phyloP scores from a whole-genome alignment of 2,329 filamentous ascomycete genomes.

The Pleurostoma richardsiae region DNA sequence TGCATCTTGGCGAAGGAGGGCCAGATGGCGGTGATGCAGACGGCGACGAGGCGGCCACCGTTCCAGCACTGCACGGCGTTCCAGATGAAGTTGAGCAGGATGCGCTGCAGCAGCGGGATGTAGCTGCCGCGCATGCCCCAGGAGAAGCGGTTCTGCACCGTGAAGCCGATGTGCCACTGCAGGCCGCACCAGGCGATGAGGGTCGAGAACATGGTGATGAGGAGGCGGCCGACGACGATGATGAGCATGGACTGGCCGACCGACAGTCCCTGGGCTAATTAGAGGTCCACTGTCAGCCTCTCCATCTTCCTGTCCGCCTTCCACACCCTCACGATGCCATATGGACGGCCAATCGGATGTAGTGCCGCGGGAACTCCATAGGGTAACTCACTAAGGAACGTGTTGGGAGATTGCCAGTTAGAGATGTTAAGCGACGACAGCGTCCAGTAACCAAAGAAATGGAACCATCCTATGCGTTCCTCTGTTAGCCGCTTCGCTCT shows the following conservation, averaged over 20 bases:
- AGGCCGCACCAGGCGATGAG: slow-evolving; percentile 41
- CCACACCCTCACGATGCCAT: no score
- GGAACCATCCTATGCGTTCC: slow-evolving; percentile 7
- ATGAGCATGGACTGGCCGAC: slow-evolving; percentile 40
- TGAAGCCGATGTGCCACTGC: slow-evolving; percentile 45
- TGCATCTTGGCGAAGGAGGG: slow-evolving; percentile 35
- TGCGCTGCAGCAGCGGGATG: slow-evolving; percentile 39
- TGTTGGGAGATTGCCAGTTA: slow-evolving; percentile 37
- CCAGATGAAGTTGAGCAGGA: slow-evolving; percentile 46
- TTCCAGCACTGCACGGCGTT: slow-evolving; percentile 19
- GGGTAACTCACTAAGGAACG: slow-evolving; percentile 41
- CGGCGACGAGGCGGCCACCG: slow-evolving; percentile 22
- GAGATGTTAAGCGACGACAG: slow-evolving; percentile 31
- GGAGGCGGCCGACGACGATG: slow-evolving; percentile 34
- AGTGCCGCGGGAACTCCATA: slow-evolving; percentile 24
- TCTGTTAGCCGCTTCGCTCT: no score
- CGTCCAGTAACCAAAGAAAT: slow-evolving; percentile 9
- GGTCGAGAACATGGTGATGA: slow-evolving; percentile 35
- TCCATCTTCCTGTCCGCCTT: no score
- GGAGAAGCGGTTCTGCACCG: slow-evolving; percentile 41
- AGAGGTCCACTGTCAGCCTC: no score
- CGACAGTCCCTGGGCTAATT: slow-evolving; percentile 39
- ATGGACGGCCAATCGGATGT: no score
- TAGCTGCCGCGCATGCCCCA: slow-evolving; percentile 45
- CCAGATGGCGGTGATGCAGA: slow-evolving; percentile 39